phyloP scores from a whole-genome alignment of 1,139 yeast genomes.

The Candida labiduridarum region DNA sequence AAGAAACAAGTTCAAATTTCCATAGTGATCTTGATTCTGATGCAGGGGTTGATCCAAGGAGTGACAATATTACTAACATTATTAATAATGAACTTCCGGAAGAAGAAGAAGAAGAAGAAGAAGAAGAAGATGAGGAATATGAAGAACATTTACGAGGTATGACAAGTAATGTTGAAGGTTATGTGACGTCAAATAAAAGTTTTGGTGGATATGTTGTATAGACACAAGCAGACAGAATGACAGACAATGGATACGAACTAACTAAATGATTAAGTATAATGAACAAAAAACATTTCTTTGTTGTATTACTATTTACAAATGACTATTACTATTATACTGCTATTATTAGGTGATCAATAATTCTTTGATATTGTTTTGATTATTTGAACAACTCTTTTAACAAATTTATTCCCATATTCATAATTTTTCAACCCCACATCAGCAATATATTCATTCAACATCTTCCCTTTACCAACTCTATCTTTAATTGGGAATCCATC shows the following conservation, averaged over 20 bases:
- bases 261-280: too few species aligned
- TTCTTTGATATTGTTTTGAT: slow-evolving; percentile 6
- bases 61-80: not conserved
- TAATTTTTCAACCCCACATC: slow-evolving; percentile 24
- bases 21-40: slow-evolving; percentile 15
- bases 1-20: slow-evolving; percentile 36
- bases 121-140: slow-evolving; percentile 19
- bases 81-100: slow-evolving; percentile 2
- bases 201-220: slow-evolving; percentile 44
- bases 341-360: not conserved
- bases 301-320: not conserved
- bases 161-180: slow-evolving; percentile 35
- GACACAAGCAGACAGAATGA: not conserved
- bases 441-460: slow-evolving; percentile 35
- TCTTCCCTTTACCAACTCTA: slow-evolving; percentile 33
- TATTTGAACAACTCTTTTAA: slow-evolving; percentile 22
- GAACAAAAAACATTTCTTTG: not conserved
- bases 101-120: slow-evolving; percentile 16
- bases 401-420: slow-evolving; percentile 35
- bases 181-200: slow-evolving; percentile 36
- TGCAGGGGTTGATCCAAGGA: slow-evolving; percentile 7
- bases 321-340: not conserved
- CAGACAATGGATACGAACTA: not conserved
- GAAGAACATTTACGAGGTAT: slow-evolving; percentile 27
- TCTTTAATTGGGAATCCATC: slow-evolving; percentile 26